Base-by-base conservation (phyloP, 2,329 filamentous ascomycete genomes). In the Tolypocladium pustulatum region DNA sequence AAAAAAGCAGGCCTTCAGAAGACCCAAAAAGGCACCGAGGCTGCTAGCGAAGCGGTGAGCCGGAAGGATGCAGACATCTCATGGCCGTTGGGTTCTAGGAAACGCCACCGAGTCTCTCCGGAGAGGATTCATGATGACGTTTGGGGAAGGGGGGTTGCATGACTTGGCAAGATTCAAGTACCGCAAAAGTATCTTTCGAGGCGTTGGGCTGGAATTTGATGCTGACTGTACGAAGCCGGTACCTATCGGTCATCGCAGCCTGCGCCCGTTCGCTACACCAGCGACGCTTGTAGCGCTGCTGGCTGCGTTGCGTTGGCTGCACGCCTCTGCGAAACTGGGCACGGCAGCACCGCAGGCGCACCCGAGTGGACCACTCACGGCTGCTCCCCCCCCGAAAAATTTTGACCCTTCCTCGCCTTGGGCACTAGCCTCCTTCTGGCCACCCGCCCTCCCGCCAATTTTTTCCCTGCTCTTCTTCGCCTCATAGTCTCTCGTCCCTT, bases 401-500 rank as follows among this genome's bases (percentile, higher is more conserved):
- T 57, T 61, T 41, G 38, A 40, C 54, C 27, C 54, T 22, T 32
- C 38, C 20, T 27, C 13, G 27, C 25, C 15, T 54, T 20, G 52
- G 52, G 54, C 54, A 43, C 54, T 55, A 55, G 38, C 36, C 54
- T 38, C 27, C 13, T 49, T 57, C 43, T 53, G 52, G 30, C 55
- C 55, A 46, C 30, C 61, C 63, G 65, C 68, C 64, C 63, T 66
- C 63, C 59, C 67, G 67, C 65, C 65, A 65, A 69, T 64, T 72
- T 73, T 68, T 65, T 64, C 64, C 22, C 30, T 62, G 65, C 62
- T 59, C 62, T 65, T 64, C 68, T 65, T 71, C 65, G 68, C 69
- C 70, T 71, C 56, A 56, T n/a, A 37, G 54, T 40, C 60, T 61
- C 62, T 62, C 60, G 62, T 59, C 62, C 63, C 63, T 67, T 69